Base-by-base conservation (phyloP, 2,329 filamentous ascomycete species). In the Exophiala calicioides region DNA sequence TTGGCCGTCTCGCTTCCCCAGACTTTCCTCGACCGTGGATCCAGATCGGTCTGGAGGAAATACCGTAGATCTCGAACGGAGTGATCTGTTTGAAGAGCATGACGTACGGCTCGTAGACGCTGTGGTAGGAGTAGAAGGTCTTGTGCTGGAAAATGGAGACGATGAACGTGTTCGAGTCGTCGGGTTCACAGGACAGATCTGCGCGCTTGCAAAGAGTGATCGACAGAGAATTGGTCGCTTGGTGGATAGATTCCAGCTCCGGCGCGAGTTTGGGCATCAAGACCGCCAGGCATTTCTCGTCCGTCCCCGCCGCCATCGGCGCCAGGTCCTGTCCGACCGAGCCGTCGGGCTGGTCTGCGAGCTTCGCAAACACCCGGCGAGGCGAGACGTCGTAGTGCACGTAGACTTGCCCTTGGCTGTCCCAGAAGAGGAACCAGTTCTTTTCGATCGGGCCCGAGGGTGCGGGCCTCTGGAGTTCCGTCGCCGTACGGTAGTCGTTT, bases 351-450 rank as follows among this genome's bases (percentile, higher is more conserved):
- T n/a, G n/a, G 1, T 50, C 27, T 2, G 36, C 27, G 7, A 81
- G 58, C 29, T 65, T 63, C 1, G 78, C 70, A 55, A 80, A 82
- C 0, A 65, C 65, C 0, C 80, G 74, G 13, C 64, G 64, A 0
- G 78, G 79, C 0, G 59, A 55, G 2, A 80, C 58, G 52, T 81
- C 77, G 59, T 80, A 73, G 58, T 83, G 80, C 50, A 70, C 67
- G 58, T 79, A 79, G 38, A 71, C 62, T 15, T 68, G 59, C 4
- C 69, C 71, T 0, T 65, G 47, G 0, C 50, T 47, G 51, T 81
- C 78, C 79, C 79, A 83, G 64, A 82, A 83, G 2, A 78, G 50
- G 53, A 82, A 83, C 68, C 72, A 84, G 57, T 84, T 83, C 71
- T 82, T 82, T 63, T 84, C 79, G 19, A 82, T 56, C 0, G 56